Percentiles rank a stretch among this genome's conserved stretches.
These are phyloP conservation scores for Aurantiochytrium sp. DNA, from an alignment of 108 stramenopile genomes.

Conservation along the genomic window DNA sequence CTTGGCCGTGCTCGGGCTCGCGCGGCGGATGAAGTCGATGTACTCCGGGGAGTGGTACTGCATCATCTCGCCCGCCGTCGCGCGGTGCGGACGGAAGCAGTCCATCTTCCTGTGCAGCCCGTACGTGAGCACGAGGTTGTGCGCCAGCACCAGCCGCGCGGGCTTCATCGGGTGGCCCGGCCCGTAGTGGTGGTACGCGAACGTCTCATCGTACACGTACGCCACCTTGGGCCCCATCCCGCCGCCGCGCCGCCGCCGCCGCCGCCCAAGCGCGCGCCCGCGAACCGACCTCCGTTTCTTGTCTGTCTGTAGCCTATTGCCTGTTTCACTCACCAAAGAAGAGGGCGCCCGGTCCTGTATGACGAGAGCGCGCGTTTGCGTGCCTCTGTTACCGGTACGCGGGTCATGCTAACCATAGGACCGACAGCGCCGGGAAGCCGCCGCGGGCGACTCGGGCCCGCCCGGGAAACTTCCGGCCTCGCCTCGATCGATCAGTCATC, in stretches of 20 bases:
- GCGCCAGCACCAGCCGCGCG: conserved; percentile 91
- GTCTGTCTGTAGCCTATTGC: no score
- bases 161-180: conserved; percentile 72
- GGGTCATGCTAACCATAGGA: no score
- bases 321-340: no score
- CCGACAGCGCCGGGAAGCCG: no score
- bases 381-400: no score
- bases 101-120: conserved; percentile 96
- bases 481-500: no score
- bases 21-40: conserved; percentile 84
- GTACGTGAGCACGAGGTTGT: conserved; percentile 90
- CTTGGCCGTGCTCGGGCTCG: conserved; percentile 97
- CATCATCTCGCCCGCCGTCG: conserved; percentile 69
- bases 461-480: no score
- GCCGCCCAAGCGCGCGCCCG: no score
- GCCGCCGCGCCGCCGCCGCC: background rate
- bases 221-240: conserved; percentile 56
- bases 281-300: no score
- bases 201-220: conserved; percentile 91
- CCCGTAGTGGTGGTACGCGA: conserved; percentile 95
- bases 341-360: no score
- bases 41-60: conserved; percentile 94
- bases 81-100: conserved; percentile 48
- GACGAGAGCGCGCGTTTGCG: no score
- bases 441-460: no score